A percentile compares a stretch with the other conserved stretches of the same genome.
Conservation (phyloP, 2,329 filamentous ascomycete species). For the Bisporella sp. region DNA sequence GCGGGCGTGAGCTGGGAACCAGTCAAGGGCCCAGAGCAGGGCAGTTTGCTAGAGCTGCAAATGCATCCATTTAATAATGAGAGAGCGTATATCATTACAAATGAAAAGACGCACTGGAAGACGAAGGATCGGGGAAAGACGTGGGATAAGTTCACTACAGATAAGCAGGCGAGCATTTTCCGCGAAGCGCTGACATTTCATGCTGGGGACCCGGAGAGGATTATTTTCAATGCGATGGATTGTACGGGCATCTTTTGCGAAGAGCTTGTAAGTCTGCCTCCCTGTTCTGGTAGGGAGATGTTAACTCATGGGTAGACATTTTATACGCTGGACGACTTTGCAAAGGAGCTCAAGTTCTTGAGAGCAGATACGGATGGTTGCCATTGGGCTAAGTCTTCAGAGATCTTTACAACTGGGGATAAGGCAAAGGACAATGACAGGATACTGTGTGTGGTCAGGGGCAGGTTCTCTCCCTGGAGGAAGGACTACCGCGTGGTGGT, state of each 20-base stretch:
- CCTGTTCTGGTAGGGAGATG: no score
- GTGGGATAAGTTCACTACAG: slow-evolving; percentile 69
- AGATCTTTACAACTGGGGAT: slow-evolving; percentile 64
- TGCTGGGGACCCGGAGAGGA: slow-evolving; percentile 72
- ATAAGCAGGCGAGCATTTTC: slow-evolving; percentile 48
- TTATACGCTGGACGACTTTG: slow-evolving; percentile 86
- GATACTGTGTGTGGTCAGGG: slow-evolving; percentile 73
- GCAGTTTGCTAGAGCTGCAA: slow-evolving; percentile 54
- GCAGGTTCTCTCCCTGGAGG: slow-evolving; percentile 61
- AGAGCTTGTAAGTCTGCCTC: slow-evolving; percentile 36
- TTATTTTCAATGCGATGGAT: slow-evolving; percentile 74
- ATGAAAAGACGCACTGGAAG: slow-evolving; percentile 66
- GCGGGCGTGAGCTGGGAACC: slow-evolving; percentile 72
- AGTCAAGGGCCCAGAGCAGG: slow-evolving; percentile 57
- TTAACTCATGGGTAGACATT: slow-evolving; percentile 29
- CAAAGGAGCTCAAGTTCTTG: slow-evolving; percentile 55
- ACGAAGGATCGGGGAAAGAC: slow-evolving; percentile 76
- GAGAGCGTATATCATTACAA: slow-evolving; percentile 74
- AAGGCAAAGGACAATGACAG: slow-evolving; percentile 60
- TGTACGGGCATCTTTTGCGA: slow-evolving; percentile 59
- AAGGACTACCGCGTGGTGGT: slow-evolving; percentile 72
- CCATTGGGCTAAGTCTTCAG: slow-evolving; percentile 77
- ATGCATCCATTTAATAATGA: slow-evolving; percentile 74
- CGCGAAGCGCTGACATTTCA: slow-evolving; percentile 65
- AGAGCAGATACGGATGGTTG: slow-evolving; percentile 67